Evolutionary conservation across 2,329 filamentous ascomycete genomes (phyloP), one percentile per base, ranked within the genome.

Genomic region (Hortaea sp.): DNA sequence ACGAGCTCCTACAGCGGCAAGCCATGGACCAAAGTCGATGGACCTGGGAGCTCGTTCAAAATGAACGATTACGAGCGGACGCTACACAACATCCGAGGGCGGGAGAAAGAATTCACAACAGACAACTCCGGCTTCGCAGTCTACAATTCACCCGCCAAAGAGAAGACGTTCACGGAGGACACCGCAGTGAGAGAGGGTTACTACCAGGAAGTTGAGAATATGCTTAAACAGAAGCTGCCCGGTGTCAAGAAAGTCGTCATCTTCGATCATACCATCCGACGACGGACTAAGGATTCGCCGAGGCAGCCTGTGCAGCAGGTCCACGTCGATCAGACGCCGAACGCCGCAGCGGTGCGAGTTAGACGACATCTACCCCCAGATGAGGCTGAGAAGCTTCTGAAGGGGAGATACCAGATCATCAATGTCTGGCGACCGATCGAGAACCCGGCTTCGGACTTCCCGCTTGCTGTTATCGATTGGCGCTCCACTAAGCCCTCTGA

Each of bases 231-330:
- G 29, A 74, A 75, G 39, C 67, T 84, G 0, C 68, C 73, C 0
- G 74, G 71, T 0, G 67, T 81, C 44, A 76, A 75, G 45, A 78
- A 78, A 49, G 73, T 86, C 7, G 72, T 79, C 49, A 81, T 85
- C 48, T 86, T 86, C 59, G 82, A 86, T 63, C 82, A 86, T 62
- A 85, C 82, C 0, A 81, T 86, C 53, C 75, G 82, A 1, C 68
- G 75, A 5, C 67, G 74, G 13, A 63, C 69, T 1, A 73, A 75
- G n/a, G 62, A 67, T 1, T 69, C 79, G 0, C 71, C 79, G 0
- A 72, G 82, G 5, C 76, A 78, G 51, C 83, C 83, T 0, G 81
- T 86, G 0, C 78, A 83, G 60, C 76, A 79, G 53, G 79, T 85
- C 0, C 83, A 86, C 51, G 80, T 86, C 10, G 83, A 87, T 57